Evolutionary conservation across 805 yeast species (phyloP), one percentile per base, ranked within the genome.

Genomic region (Wickerhamomyces tratensis): DNA sequence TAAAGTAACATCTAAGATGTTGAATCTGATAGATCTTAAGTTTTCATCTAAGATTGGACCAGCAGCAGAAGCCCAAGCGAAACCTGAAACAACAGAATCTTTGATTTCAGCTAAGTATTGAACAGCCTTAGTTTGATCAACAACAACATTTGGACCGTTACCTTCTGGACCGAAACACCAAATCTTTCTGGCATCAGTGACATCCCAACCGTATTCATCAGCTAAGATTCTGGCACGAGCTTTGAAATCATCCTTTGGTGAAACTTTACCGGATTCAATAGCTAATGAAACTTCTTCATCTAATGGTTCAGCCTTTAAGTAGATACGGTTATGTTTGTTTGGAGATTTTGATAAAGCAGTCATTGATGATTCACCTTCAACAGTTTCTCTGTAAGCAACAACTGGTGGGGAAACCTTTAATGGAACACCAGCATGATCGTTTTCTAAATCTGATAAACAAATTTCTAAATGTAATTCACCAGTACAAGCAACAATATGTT

Each of bases 121-220:
- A 53, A 91, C 98, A 65, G 98, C 98, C 91, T 91, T 91, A 67
- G 98, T 91, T 77, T 89, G 97, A 79, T 91, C 98, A 72, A 91
- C 95, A 67, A 91, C 97, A 67, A 93, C 73, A 79, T 91, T 91
- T 65, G 98, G 89, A 76, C 98, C 98, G 71, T 77, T 82, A 74
- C 97, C 97, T 68, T 91, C 98, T 69, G 98, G 98, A 78, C 98
- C 98, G 88, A 91, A 91, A 85, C 96, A 87, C 98, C 98, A 91
- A 68, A 91, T 93, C 93, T 93, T 91, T 85, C 98, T 89, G 75
- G 97, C 98, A 68, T 91, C 98, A 61, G 96, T 81, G 69, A 93
- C 97, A 69, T 91, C 98, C 98, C 98, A 91, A 61, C 91, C 96
- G 83, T 72, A 93, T 71, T 93, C 96, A 71, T 91, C 98, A 68